Evolutionary conservation across 177 flowering plant genomes (phyloP).

Genomic region (Vitis hybrid): DNA sequence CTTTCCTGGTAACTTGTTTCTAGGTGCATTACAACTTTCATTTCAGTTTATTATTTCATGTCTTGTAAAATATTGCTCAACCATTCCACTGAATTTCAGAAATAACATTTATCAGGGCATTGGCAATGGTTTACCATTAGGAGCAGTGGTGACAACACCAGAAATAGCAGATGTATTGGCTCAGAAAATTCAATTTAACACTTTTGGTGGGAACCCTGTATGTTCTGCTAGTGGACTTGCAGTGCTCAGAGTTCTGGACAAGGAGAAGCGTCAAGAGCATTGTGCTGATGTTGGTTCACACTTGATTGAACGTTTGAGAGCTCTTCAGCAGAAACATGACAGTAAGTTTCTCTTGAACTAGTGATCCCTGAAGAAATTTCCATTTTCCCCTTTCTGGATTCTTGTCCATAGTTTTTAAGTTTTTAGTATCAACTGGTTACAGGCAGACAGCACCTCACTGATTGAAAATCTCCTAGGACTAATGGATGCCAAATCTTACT

Average conservation of each 20-base stretch:
- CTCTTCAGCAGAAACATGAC: conserved; percentile 77
- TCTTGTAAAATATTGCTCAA: background rate
- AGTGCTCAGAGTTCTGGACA: conserved; percentile 83
- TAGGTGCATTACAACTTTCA: background rate
- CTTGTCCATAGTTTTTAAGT: background rate
- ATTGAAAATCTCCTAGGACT: too few species aligned
- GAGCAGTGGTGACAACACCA: conserved; percentile 99
- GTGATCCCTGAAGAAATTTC: background rate
- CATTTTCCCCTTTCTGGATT: background rate
- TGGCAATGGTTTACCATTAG: conserved; percentile 94
- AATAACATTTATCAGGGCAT: conserved; percentile 65
- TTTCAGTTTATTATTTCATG: background rate
- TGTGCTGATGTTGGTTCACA: conserved; percentile 88
- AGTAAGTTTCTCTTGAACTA: conserved; percentile 43
- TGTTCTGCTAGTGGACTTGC: conserved; percentile 97
- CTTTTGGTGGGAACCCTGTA: conserved; percentile 98
- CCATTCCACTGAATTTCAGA: background rate
- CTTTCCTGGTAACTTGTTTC: too few species aligned
- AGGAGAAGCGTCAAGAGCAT: conserved; percentile 89
- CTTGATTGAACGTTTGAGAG: conserved; percentile 65
- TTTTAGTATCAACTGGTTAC: background rate
- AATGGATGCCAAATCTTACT: too few species aligned
- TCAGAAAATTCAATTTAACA: conserved; percentile 88
- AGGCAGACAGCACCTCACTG: too few species aligned
- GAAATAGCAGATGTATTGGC: conserved; percentile 88